Evolutionary conservation across 331 rosid species (phyloP), one percentile per base, ranked within the genome.

Genomic region (Erythrophleum ivorense): DNA sequence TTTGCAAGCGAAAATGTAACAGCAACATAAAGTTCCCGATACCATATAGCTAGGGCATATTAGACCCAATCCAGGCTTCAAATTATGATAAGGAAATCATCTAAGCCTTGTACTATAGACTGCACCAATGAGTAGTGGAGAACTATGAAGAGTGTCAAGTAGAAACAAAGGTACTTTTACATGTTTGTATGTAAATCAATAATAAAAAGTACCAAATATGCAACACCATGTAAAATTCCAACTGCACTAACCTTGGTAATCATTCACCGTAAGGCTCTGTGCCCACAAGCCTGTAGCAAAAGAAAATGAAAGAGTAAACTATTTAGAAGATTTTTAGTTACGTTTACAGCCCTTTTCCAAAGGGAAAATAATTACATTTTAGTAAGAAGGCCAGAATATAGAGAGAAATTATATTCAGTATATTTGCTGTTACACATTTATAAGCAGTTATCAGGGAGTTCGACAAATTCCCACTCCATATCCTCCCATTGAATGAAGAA

Each of bases 201-300:
- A 21, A 29, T 48, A 71, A 71, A 31, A 71, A 29, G 60, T 14
- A 71, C 59, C 76, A 70, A 46, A 19, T 46, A 24, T n/a, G 38
- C 3, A 31, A 33, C 46, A 50, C 14, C 15, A 50, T 7, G 76
- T 71, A 48, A 71, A 46, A 24, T 70, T 12, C 75, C 75, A 65
- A 60, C 38, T 57, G 75, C 55, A 82, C 97, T 59, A 84, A 95
- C 99, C 99, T 95, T 95, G 99, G 79, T 95, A 95, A 81, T 91
- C 98, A 88, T 91, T 83, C 81, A 92, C 93, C 2, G 94, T 92
- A 83, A 95, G 82, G 73, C 97, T 95, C n/a, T 80, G 73, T 4
- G 97, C 97, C 94, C 89, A 83, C 85, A 95, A 78, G 83, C 98
- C 99, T 95, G 88, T 60, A 66, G 85, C 83, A 81, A 66, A 38